Evolutionary conservation across 495 filamentous ascomycete genomes (phyloP), one percentile per base, ranked within the genome.

Genomic region (Aspergillus wentii): DNA sequence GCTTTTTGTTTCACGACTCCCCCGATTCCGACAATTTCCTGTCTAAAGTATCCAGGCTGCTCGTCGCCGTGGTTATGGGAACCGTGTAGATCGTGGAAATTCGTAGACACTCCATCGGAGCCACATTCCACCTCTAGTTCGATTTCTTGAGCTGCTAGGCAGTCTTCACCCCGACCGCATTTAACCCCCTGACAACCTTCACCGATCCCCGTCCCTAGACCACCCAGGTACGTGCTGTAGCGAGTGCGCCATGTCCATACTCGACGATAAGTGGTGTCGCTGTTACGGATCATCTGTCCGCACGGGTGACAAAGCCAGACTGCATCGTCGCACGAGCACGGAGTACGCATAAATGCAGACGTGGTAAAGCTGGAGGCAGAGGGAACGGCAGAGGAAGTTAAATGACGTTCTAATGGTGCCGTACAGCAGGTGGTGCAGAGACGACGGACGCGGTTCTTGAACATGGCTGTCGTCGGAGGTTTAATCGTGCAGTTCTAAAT

Each of bases 221-320:
- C 86, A 9, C 87, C 86, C 1, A 88, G 82, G 20, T 78, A 81
- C 14, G 81, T 79, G 31, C 80, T 79, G 62, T 94, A 95, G n/a
- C 84, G 76, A 16, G 78, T 87, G 14, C 89, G 82, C 88, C 89
- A 95, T 15, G 69, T 78, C 89, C 89, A 95, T 23, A 88, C 82
- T 23, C 84, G 80, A 26, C 74, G 66, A 60, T 95, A 94, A 19
- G 80, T 83, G 10, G 72, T 75, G 52, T 95, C 88, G 13, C 74
- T 73, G 28, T 68, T 75, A 17, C 77, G 71, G 26, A 92, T 74
- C 9, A 71, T 68, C 42, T 79, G 70, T 2, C 88, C 88, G 53
- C 89, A 94, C 4, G 79, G 74, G 30, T 81, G 74, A 59, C 89
- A 95, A 17, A 95, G 74, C 83, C 86, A 92, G 40, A 88, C 71